Evolutionary conservation across 495 filamentous ascomycete genomes (phyloP), one percentile per base, ranked within the genome.

Genomic region (Xylona heveae): DNA sequence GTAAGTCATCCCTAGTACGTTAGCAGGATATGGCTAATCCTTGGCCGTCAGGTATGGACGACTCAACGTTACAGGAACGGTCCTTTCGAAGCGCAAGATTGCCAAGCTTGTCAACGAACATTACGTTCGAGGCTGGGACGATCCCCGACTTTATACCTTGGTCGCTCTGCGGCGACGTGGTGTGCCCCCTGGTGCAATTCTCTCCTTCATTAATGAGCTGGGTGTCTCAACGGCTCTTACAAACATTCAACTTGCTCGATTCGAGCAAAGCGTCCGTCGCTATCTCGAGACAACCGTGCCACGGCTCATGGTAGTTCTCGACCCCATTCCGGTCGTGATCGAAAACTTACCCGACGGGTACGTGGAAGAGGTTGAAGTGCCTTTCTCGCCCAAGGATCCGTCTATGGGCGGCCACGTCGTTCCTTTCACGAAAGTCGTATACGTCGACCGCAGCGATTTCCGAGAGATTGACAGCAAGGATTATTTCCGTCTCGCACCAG

Each of bases 361-460:
- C 31, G 45, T 64, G 8, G 58, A 70, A 31, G 53, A 71, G 33
- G 38, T 84, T 27, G 62, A 63, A 1, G 47, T 77, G 5, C 78
- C 81, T 0, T 84, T 84, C 47, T 71, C 74, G 12, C 65, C 72
- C 3, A 88, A 82, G 51, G 70, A 79, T 36, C 57, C 71, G 2
- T 58, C 58, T 19, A 59, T 71, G 48, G 71, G 71, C n/a, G 47
- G 27, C 40, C 50, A 44, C 42, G 62, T 56, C 39, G 55, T 91
- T 38, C 77, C 77, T 20, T 74, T 91, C 48, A 82, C 79, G n/a
- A 71, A 71, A 49, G 78, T 59, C 6, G 64, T 94, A 10, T 93
- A 88, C 57, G 94, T 97, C 30, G 88, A 97, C 46, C 74, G 81
- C 28, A 71, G 64, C 22, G 88, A 97, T 49, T 97, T 94, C 61